Evolutionary conservation across 805 yeast genomes (phyloP).

Genomic region (Teunomyces funiuensis): DNA sequence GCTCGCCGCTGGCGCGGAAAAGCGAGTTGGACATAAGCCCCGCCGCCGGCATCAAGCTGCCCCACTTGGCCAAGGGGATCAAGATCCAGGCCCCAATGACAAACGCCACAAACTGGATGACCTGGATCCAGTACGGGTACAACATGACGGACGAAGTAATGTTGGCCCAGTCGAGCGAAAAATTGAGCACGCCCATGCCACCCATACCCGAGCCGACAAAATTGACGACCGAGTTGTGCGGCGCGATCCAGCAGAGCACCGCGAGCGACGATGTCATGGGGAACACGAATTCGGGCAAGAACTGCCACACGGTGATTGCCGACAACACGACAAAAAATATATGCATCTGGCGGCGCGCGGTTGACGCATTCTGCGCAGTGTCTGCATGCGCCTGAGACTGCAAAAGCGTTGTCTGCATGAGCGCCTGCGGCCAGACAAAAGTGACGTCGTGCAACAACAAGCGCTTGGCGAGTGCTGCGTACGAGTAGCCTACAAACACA

Average conservation of each 20-base stretch:
- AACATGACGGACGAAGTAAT: conserved; percentile 51
- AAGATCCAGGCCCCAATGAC: conserved; percentile 48
- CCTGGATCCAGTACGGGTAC: conserved; percentile 53
- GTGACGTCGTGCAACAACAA: conserved; percentile 49
- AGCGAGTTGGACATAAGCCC: conserved; percentile 51
- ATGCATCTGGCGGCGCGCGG: conserved; percentile 32
- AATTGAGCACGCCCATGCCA: conserved; percentile 50
- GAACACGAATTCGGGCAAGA: conserved; percentile 48
- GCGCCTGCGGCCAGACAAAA: conserved; percentile 48
- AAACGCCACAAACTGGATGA: conserved; percentile 48
- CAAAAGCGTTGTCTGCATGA: conserved; percentile 51
- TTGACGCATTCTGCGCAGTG: conserved; percentile 11
- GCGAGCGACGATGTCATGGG: conserved; percentile 52
- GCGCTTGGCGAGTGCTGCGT: conserved; percentile 49
- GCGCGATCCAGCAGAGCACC: conserved; percentile 49
- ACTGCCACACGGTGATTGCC: conserved; percentile 45
- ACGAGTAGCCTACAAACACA: conserved; percentile 53
- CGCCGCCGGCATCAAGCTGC: conserved; percentile 23
- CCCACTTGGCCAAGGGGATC: conserved; percentile 50
- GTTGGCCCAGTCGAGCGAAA: conserved; percentile 54
- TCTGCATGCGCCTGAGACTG: conserved; percentile 27
- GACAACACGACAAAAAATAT: conserved; percentile 36
- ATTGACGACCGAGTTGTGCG: conserved; percentile 37
- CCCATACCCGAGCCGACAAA: conserved; percentile 55
- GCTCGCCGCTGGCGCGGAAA: conserved; percentile 34